Evolutionary conservation across 225 moss, liverwort and hornwort species (phyloP), one percentile per base, ranked within the genome.

Genomic region (Rhytidiadelphus loreus): DNA sequence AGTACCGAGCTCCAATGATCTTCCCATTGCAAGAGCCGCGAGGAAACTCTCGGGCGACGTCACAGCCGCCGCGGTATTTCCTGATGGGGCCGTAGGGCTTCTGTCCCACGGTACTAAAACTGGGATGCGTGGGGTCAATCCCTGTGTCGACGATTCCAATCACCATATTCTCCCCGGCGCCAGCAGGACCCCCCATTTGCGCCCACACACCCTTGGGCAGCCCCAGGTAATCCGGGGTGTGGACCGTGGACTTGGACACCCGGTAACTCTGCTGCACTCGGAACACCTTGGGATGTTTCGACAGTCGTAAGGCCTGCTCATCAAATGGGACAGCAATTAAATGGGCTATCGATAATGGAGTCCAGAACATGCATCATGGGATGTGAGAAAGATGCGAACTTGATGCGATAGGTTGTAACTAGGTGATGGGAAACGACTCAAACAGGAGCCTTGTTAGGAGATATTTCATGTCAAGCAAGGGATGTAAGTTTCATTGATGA

Each of bases 1-100:
- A 97, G 74, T 95, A 95, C 52, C 95, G 97, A 53, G 97, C 96
- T 16, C 96, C 95, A 13, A 97, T 97, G 83, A 97, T 96, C 83
- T 97, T 97, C 26, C 95, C 96, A 64, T 97, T 97, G 77, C 97
- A 97, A 16, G 97, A 96, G 50, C 96, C 96, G 33, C 53, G 76
- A 63, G 97, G 96, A 82, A 97, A 97, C 60, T 93, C 95, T 41
- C 35, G 83, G 29, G 94, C 94, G 43, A 94, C 23, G 72, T 95
- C 95, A 52, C 97, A 97, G 43, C 35, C 86, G 61, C 96, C 96
- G 35, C 88, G 83, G 83, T 73, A 96, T 37, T 94, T 95, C n/a
- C 79, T 64, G 55, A 96, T 58, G 1, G 95, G 94, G 9, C 93
- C 93, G 57, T 95, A 96, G 19, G 94, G 91, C 71, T 88, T 93